Percentiles rank a stretch among this genome's conserved stretches.
These are phyloP conservation scores for Ochromonas danica DNA, from an alignment of 108 stramenopile species.

Conservation along the genomic window DNA sequence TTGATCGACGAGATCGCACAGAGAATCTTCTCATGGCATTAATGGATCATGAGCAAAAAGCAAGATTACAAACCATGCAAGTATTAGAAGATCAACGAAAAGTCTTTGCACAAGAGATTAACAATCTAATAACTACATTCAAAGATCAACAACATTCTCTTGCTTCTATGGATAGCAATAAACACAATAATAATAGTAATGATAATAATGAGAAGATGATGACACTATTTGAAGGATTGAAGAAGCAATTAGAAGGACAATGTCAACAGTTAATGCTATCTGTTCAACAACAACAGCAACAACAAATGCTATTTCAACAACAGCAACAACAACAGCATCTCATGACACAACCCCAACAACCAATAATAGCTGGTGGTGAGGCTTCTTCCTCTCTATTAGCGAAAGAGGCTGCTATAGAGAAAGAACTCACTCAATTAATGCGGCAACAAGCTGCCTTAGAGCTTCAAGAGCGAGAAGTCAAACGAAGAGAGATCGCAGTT, in stretches of 20 bases:
- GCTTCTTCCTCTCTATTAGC: neutral
- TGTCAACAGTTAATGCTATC: neutral
- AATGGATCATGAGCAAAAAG: neutral
- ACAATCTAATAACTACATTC: neutral
- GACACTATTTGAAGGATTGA: neutral
- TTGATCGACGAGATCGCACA: neutral
- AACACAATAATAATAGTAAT: neutral
- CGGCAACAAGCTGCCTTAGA: too few species aligned
- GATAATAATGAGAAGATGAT: neutral
- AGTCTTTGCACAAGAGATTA: neutral
- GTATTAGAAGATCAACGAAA: constrained; percentile 1
- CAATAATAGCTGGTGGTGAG: neutral
- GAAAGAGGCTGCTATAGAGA: too few species aligned
- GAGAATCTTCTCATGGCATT: neutral
- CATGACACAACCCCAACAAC: neutral
- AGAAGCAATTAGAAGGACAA: neutral
- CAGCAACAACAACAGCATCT: neutral
- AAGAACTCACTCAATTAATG: too few species aligned
- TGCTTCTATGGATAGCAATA: neutral
- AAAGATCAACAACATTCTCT: neutral
- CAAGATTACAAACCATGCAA: neutral
- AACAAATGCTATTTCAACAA: neutral
- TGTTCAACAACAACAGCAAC: neutral
- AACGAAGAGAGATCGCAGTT: too few species aligned
- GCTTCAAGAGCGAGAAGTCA: too few species aligned